Percentiles rank a stretch among this genome's conserved stretches.
Conservation (phyloP, 768 basidiomycete species). For the Hygrocybe coccinea region DNA sequence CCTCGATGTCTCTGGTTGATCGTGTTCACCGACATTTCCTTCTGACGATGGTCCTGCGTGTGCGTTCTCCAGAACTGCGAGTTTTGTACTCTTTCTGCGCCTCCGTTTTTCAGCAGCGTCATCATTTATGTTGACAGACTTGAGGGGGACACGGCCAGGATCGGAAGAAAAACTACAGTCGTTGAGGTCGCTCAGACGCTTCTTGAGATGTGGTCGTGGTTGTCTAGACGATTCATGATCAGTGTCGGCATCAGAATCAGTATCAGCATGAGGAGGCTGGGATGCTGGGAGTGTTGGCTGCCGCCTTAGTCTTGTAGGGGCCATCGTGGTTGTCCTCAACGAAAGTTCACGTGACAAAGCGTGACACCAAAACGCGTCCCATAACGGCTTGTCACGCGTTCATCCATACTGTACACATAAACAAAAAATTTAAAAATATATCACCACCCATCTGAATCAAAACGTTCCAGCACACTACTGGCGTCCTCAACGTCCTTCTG, state of each 20-base stretch:
- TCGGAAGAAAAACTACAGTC: slow-evolving; percentile 40
- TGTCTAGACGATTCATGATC: slow-evolving; percentile 39
- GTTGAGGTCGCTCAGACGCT: slow-evolving; percentile 57
- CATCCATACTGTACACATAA: too few relatives aligned
- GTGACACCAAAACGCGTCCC: slow-evolving; percentile 6
- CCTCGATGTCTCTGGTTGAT: slow-evolving; percentile 39
- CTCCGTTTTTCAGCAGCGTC: slow-evolving; percentile 83
- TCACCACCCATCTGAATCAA: slow-evolving; percentile 73
- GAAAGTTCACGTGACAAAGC: background rate
- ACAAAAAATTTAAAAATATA: background rate
- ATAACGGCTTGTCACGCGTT: slow-evolving; percentile 3
- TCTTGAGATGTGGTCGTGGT: slow-evolving; percentile 41
- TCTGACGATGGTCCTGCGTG: slow-evolving; percentile 60
- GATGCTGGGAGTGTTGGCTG: slow-evolving; percentile 13
- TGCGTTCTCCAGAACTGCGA: slow-evolving; percentile 49
- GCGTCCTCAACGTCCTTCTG: slow-evolving; percentile 97
- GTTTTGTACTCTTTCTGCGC: slow-evolving; percentile 72
- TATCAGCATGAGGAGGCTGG: slow-evolving; percentile 34
- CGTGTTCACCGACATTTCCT: slow-evolving; percentile 34
- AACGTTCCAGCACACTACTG: slow-evolving; percentile 72
- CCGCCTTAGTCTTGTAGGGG: background rate
- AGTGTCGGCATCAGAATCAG: slow-evolving; percentile 34
- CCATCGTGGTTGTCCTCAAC: slow-evolving; percentile 4
- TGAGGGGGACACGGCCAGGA: slow-evolving; percentile 33
- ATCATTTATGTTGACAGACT: slow-evolving; percentile 66